Evolutionary conservation across 2,329 filamentous ascomycete genomes (phyloP).

Genomic region (Ceratocystis huliohia): DNA sequence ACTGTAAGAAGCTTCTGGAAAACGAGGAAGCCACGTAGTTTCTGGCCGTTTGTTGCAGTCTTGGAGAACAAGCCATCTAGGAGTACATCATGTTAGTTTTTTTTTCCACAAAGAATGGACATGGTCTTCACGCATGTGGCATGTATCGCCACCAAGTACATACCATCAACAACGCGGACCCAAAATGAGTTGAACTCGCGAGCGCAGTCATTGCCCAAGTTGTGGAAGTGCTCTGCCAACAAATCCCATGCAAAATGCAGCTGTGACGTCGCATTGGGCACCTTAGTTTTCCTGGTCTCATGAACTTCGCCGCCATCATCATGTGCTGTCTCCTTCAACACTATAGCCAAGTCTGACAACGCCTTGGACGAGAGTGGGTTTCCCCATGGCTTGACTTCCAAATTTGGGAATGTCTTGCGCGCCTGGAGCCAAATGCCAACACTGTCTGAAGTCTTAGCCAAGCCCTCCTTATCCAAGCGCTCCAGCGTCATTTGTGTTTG

Average conservation of each 20-base stretch:
- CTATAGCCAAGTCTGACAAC: constrained; percentile 54
- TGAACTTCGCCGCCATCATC: constrained; percentile 33
- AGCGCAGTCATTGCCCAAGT: constrained; percentile 28
- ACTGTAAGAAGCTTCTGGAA: constrained; percentile 61
- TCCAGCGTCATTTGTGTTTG: constrained; percentile 51
- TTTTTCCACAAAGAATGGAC: not conserved
- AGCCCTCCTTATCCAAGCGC: constrained; percentile 48
- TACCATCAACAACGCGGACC: constrained; percentile 74
- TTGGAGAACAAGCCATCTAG: constrained; percentile 72
- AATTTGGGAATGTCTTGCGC: constrained; percentile 48
- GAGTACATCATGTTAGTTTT: not conserved
- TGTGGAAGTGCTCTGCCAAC: constrained; percentile 47
- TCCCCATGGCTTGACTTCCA: constrained; percentile 59
- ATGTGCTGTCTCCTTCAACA: constrained; percentile 59
- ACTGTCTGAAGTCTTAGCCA: constrained; percentile 74
- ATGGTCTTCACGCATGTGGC: not conserved
- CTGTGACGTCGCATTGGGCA: constrained; percentile 65
- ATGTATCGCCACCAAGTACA: constrained; percentile 28
- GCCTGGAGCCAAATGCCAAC: constrained; percentile 76
- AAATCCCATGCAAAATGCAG: constrained; percentile 81
- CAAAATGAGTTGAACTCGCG: constrained; percentile 65
- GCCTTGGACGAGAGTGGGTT: constrained; percentile 62
- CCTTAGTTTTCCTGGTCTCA: constrained; percentile 37
- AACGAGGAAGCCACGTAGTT: constrained; percentile 81
- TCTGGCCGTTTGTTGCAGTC: constrained; percentile 72